Conservation (phyloP, 2,329 filamentous ascomycete genomes). For the Claviceps purpurea region DNA sequence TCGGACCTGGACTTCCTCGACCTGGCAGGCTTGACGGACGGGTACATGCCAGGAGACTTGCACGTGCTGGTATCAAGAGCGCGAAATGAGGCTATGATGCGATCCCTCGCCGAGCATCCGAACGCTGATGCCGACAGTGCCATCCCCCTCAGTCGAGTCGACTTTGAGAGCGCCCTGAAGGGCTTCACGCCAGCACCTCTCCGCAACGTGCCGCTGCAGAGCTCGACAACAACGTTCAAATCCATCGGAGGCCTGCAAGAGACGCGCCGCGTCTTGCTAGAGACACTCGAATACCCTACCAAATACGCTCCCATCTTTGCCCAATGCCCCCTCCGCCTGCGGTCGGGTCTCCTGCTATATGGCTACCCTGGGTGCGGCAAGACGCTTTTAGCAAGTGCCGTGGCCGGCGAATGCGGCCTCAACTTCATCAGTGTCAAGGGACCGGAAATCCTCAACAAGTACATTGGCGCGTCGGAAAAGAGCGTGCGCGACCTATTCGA, state of each 20-base stretch:
- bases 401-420: constrained; percentile 93
- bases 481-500: constrained; percentile 91
- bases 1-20: constrained; percentile 79
- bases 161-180: constrained; percentile 75
- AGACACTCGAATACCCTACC: constrained; percentile 92
- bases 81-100: constrained; percentile 83
- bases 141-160: constrained; percentile 54
- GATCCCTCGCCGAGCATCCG: constrained; percentile 45
- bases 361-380: constrained; percentile 95
- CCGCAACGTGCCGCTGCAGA: constrained; percentile 86
- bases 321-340: constrained; percentile 84
- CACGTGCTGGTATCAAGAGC: constrained; percentile 75
- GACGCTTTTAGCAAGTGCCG: constrained; percentile 84
- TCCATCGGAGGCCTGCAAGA: constrained; percentile 80
- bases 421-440: constrained; percentile 99
- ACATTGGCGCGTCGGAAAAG: constrained; percentile 96
- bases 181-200: constrained; percentile 93
- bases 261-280: constrained; percentile 81
- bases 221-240: constrained; percentile 82
- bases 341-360: constrained; percentile 84
- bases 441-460: constrained; percentile 96
- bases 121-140: constrained; percentile 30
- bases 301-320: constrained; percentile 97
- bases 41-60: constrained; percentile 94
- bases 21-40: constrained; percentile 84